phyloP scores from a whole-genome alignment of 1,139 yeast genomes.

The Kodamaea sp. region DNA sequence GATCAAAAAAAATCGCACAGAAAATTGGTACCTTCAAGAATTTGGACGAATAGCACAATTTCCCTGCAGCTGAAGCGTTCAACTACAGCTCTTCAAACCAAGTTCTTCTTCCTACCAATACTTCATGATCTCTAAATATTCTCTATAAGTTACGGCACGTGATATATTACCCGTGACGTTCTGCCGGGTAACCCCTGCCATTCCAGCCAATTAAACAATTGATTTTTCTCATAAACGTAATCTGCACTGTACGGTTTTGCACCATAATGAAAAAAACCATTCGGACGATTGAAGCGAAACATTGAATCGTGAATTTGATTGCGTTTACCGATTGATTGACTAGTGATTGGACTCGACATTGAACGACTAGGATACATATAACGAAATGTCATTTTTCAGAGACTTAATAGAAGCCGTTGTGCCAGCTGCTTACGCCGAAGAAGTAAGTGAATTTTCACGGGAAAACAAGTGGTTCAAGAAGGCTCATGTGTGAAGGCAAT shows the following conservation, averaged over 20 bases:
- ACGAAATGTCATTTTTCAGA: constrained; percentile 56
- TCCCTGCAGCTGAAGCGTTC: too few species aligned
- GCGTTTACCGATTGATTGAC: constrained; percentile 2
- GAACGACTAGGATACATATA: constrained; percentile 1
- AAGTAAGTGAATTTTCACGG: constrained; percentile 48
- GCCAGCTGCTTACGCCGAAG: constrained; percentile 91
- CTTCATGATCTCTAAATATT: too few species aligned
- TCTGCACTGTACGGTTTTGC: constrained; percentile 10
- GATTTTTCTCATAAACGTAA: constrained; percentile 25
- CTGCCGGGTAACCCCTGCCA: constrained; percentile 9
- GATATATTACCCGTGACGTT: background rate
- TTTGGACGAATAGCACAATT: too few species aligned
- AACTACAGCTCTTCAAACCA: too few species aligned
- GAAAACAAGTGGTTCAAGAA: background rate
- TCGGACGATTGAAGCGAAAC: constrained; percentile 6
- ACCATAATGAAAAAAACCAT: constrained; percentile 12
- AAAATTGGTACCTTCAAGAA: too few species aligned
- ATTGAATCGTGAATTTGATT: constrained; percentile 5
- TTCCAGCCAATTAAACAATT: constrained; percentile 27
- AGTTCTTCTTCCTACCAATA: too few species aligned
- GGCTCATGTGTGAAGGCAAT: too few species aligned
- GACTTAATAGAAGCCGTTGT: constrained; percentile 81
- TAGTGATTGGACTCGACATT: background rate
- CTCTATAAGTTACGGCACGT: too few species aligned
- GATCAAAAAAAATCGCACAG: too few species aligned